A percentile compares a stretch with the other conserved stretches of the same genome.
Evolutionary conservation across 1,284 basidiomycete species (phyloP).

Genomic region (Irpex sp.): DNA sequence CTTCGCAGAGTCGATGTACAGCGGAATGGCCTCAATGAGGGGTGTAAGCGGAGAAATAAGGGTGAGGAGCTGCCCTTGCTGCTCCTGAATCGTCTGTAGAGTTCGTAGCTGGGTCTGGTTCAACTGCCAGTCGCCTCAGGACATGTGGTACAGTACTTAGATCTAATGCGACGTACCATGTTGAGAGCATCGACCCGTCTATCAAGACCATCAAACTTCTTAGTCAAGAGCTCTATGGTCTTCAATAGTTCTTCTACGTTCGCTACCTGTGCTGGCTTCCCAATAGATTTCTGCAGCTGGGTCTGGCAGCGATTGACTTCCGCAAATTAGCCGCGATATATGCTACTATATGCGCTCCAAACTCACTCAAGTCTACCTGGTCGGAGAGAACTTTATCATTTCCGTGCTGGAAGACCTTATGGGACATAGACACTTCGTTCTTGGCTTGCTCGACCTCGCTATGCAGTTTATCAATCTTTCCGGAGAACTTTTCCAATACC

Average conservation of each 20-base stretch:
- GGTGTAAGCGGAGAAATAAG: slow-evolving; percentile 65
- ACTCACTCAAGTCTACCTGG: slow-evolving; percentile 43
- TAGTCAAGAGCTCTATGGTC: slow-evolving; percentile 41
- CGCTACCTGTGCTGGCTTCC: slow-evolving; percentile 59
- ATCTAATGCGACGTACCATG: slow-evolving; percentile 43
- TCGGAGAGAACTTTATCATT: slow-evolving; percentile 37
- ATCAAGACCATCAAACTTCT: slow-evolving; percentile 56
- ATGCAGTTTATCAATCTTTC: slow-evolving; percentile 48
- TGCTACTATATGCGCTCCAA: slow-evolving; percentile 21
- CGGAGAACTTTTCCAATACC: slow-evolving; percentile 68
- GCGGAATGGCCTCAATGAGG: slow-evolving; percentile 61
- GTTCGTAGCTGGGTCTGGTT: slow-evolving; percentile 54
- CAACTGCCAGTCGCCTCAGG: slow-evolving; percentile 24
- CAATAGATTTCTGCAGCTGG: slow-evolving; percentile 64
- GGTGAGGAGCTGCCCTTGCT: slow-evolving; percentile 58
- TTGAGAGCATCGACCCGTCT: slow-evolving; percentile 66
- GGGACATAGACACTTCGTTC: slow-evolving; percentile 33
- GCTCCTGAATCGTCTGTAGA: slow-evolving; percentile 64
- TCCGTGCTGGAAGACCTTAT: slow-evolving; percentile 36
- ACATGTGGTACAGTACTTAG: neutral
- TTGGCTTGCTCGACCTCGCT: slow-evolving; percentile 34
- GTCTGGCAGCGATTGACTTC: slow-evolving; percentile 66
- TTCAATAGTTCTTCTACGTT: slow-evolving; percentile 50
- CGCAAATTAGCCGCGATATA: neutral
- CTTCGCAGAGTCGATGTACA: slow-evolving; percentile 63